Conservation (phyloP, 352 stramenopile genomes). For the Poterioochromonas sp. region DNA sequence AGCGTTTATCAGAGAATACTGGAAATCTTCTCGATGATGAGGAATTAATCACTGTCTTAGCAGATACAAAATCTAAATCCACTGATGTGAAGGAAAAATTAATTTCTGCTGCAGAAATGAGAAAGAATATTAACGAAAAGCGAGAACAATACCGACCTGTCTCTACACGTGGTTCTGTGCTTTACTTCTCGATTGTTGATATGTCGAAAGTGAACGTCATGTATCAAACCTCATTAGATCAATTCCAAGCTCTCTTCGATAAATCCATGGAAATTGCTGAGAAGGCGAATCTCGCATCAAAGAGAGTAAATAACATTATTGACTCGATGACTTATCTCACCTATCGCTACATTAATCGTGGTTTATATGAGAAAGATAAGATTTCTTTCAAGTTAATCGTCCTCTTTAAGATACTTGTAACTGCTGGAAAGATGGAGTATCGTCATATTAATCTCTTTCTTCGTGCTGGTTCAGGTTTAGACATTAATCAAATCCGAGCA, state of each 20-base stretch:
- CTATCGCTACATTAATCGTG: constrained; percentile 85
- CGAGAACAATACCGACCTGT: constrained; percentile 77
- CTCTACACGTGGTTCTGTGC: constrained; percentile 64
- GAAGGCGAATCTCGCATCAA: constrained; percentile 60
- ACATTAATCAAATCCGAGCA: constrained; percentile 72
- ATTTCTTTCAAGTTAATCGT: constrained; percentile 81
- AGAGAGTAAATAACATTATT: constrained; percentile 72
- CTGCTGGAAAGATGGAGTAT: constrained; percentile 64
- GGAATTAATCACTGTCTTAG: constrained; percentile 64
- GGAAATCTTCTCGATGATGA: constrained; percentile 71
- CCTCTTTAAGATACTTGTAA: constrained; percentile 84
- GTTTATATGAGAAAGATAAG: constrained; percentile 85
- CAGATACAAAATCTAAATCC: constrained; percentile 74
- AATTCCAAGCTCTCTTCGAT: constrained; percentile 74
- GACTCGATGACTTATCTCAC: constrained; percentile 79
- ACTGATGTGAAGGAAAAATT: constrained; percentile 80
- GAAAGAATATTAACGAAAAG: constrained; percentile 75
- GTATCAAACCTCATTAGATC: constrained; percentile 76
- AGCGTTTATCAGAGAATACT: constrained; percentile 67
- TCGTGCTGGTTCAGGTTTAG: constrained; percentile 71
- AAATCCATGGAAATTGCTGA: constrained; percentile 67
- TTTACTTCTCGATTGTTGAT: constrained; percentile 80
- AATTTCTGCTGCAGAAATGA: constrained; percentile 66
- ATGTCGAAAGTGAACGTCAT: constrained; percentile 71
- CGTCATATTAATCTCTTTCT: constrained; percentile 81